phyloP scores from a whole-genome alignment of 768 basidiomycete genomes.

The Cyclocybe aegerita region DNA sequence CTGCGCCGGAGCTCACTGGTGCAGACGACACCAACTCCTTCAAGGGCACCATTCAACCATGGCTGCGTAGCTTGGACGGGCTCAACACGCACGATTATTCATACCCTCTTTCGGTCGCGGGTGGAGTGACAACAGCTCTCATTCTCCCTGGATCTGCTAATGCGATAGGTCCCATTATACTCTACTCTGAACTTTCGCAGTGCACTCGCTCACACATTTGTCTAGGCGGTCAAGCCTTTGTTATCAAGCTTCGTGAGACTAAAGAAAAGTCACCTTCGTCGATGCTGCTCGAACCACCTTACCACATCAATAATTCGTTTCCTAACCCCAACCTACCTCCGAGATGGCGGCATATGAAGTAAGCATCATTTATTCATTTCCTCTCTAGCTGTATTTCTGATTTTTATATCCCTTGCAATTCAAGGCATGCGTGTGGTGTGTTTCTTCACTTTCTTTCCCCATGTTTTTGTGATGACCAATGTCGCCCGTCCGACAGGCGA shows the following conservation, averaged over 20 bases:
- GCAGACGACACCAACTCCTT: conserved; percentile 55
- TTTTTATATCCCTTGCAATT: neutral
- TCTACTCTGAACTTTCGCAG: neutral
- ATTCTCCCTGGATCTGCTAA: conserved; percentile 74
- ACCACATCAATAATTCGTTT: conserved; percentile 51
- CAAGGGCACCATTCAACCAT: conserved; percentile 47
- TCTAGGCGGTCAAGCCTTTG: conserved; percentile 28
- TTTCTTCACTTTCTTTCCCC: neutral
- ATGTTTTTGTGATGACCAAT: neutral
- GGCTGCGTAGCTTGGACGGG: conserved; percentile 75
- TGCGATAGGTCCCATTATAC: conserved; percentile 50
- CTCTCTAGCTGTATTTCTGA: neutral
- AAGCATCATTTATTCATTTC: conserved; percentile 13
- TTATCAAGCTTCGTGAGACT: conserved; percentile 78
- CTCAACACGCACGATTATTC: conserved; percentile 81
- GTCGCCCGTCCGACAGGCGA: conserved; percentile 37
- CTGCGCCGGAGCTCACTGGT: conserved; percentile 53
- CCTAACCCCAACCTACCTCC: conserved; percentile 44
- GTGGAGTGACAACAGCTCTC: conserved; percentile 78
- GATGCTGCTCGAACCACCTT: conserved; percentile 77
- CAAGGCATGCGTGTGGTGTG: conserved; percentile 59
- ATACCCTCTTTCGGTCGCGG: conserved; percentile 67
- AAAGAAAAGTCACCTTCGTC: conserved; percentile 67
- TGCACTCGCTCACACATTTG: neutral
- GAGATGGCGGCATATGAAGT: conserved; percentile 81